Evolutionary conservation across 1,284 basidiomycete genomes (phyloP).

Genomic region (Anthracocystis walkeri): DNA sequence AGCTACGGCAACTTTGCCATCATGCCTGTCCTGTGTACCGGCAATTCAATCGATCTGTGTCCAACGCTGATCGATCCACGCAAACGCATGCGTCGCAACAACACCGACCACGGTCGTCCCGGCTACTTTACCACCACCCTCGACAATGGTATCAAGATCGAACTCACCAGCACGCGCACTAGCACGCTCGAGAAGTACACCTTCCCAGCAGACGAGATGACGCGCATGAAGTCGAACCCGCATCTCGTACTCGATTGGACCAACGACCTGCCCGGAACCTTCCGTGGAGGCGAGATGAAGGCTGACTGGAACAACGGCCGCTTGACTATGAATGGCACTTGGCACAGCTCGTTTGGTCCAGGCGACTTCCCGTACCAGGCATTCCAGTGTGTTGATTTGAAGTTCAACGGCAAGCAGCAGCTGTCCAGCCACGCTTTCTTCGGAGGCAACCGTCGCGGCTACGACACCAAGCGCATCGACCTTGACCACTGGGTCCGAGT

Average conservation of each 20-base stretch:
- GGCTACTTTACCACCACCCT: slow-evolving; percentile 62
- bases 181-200: slow-evolving; percentile 61
- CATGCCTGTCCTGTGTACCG: slow-evolving; percentile 58
- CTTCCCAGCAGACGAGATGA: slow-evolving; percentile 41
- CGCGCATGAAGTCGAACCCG: slow-evolving; percentile 31
- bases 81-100: slow-evolving; percentile 36
- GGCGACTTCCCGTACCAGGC: slow-evolving; percentile 48
- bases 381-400: slow-evolving; percentile 56
- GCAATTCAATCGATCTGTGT: slow-evolving; percentile 49
- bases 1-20: slow-evolving; percentile 61
- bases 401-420: slow-evolving; percentile 48
- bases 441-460: slow-evolving; percentile 53
- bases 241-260: slow-evolving; percentile 62
- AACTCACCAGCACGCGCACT: slow-evolving; percentile 54
- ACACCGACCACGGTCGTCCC: slow-evolving; percentile 49
- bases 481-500: slow-evolving; percentile 45
- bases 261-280: slow-evolving; percentile 60
- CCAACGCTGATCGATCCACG: slow-evolving; percentile 58
- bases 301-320: slow-evolving; percentile 46
- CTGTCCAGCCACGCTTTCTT: slow-evolving; percentile 55
- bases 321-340: slow-evolving; percentile 57
- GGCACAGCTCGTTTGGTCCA: slow-evolving; percentile 51
- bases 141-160: slow-evolving; percentile 60
- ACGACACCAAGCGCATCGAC: slow-evolving; percentile 49
- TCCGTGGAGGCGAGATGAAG: slow-evolving; percentile 48